These are phyloP conservation scores for Lenwebbia sp. DNA, from an alignment of 345 rosid genomes.

Conservation along the genomic window DNA sequence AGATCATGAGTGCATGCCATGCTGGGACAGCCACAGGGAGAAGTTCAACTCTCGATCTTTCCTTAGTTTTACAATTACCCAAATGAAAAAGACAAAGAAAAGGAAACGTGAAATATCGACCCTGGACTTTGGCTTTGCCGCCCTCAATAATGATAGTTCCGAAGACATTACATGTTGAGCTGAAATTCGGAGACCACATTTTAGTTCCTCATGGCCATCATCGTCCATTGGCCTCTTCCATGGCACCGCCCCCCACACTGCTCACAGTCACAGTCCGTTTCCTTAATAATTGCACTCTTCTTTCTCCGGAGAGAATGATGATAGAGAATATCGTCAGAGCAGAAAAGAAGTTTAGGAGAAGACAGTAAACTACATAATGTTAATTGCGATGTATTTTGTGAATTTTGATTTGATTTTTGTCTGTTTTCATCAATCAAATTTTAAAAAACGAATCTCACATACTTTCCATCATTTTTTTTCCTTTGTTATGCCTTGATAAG, in stretches of 20 bases:
- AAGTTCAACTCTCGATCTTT: not conserved
- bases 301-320: not conserved
- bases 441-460: not conserved
- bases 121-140: no score
- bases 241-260: not conserved
- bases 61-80: not conserved
- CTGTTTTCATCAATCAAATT: not conserved
- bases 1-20: not conserved
- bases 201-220: not conserved
- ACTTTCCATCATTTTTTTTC: not conserved
- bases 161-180: no score
- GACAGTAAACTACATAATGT: not conserved
- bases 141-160: no score
- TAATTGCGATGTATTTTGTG: not conserved
- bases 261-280: not conserved
- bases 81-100: not conserved
- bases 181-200: no score
- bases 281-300: not conserved
- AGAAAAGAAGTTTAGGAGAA: not conserved
- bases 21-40: not conserved
- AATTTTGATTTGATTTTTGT: not conserved
- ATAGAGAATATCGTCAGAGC: not conserved
- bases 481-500: not conserved
- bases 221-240: not conserved
- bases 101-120: not conserved